A percentile compares a stretch with the other conserved stretches of the same genome.
Evolutionary conservation across 2,329 filamentous ascomycete genomes (phyloP).

Genomic region (Chrysosporium queenslandicum): DNA sequence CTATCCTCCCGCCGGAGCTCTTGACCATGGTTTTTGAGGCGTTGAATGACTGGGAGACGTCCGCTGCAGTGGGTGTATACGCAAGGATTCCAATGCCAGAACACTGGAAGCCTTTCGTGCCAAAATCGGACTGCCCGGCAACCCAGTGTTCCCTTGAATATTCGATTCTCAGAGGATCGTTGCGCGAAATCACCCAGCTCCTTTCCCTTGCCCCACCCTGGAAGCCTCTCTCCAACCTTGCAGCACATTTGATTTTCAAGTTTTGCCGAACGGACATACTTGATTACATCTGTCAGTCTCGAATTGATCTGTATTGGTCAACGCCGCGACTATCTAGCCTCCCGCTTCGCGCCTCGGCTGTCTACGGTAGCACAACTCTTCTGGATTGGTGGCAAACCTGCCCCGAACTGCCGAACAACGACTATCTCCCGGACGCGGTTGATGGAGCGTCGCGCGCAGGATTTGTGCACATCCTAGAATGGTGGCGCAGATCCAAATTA

Average conservation of each 20-base stretch:
- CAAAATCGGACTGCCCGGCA: conserved; percentile 56
- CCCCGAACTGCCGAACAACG: conserved; percentile 70
- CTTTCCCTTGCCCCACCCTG: conserved; percentile 59
- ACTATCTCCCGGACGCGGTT: conserved; percentile 75
- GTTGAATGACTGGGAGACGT: conserved; percentile 82
- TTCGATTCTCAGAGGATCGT: conserved; percentile 64
- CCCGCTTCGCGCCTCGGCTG: conserved; percentile 76
- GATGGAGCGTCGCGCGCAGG: conserved; percentile 81
- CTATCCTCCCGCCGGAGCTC: conserved; percentile 63
- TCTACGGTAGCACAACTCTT: conserved; percentile 74
- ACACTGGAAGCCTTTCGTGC: conserved; percentile 58
- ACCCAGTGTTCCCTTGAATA: conserved; percentile 69
- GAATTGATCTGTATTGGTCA: conserved; percentile 69
- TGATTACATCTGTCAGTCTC: conserved; percentile 56
- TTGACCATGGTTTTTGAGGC: conserved; percentile 78
- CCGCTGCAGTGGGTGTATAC: conserved; percentile 68
- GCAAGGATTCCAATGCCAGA: conserved; percentile 63
- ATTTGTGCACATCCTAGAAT: conserved; percentile 75
- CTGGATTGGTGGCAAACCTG: conserved; percentile 87
- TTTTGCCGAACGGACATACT: conserved; percentile 76
- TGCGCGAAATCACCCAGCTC: conserved; percentile 61
- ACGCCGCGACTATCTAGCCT: conserved; percentile 74
- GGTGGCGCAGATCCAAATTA: conserved; percentile 78
- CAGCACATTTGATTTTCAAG: conserved; percentile 81
- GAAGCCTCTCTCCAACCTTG: conserved; percentile 65